These are phyloP conservation scores for Lyophyllum shimeji DNA, from an alignment of 768 basidiomycete species.

Conservation along the genomic window DNA sequence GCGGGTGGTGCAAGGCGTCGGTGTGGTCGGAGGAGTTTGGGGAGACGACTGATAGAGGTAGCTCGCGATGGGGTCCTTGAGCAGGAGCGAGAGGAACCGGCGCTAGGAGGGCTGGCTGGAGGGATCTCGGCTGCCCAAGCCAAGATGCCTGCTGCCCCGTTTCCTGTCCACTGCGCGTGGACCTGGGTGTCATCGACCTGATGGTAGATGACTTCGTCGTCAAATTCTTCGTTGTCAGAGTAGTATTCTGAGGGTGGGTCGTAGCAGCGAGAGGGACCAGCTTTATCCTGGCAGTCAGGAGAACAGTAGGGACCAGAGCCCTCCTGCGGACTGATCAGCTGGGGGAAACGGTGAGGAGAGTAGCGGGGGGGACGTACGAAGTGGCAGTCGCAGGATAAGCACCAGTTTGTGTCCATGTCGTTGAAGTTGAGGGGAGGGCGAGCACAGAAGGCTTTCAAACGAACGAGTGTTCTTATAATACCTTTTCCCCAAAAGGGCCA, in stretches of 20 bases:
- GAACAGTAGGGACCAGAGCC: conserved; percentile 54
- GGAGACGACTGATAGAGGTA: conserved; percentile 26
- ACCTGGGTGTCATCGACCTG: conserved; percentile 14
- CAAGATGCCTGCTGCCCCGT: conserved; percentile 41
- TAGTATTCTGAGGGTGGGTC: conserved; percentile 7
- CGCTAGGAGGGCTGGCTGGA: conserved; percentile 24
- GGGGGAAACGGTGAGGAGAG: conserved; percentile 17
- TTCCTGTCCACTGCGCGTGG: conserved; percentile 35
- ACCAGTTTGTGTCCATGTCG: conserved; percentile 70
- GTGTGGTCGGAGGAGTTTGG: conserved; percentile 37
- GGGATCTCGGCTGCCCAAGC: conserved; percentile 47
- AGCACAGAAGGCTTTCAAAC: background rate
- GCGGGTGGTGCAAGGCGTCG: conserved; percentile 47
- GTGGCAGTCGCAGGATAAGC: conserved; percentile 61
- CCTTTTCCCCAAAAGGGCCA: background rate
- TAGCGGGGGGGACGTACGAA: conserved; percentile 42
- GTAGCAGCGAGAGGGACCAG: conserved; percentile 25
- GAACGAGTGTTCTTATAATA: conserved; percentile 11
- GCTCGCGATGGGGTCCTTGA: conserved; percentile 4
- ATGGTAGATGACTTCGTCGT: conserved; percentile 26
- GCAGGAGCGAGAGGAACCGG: conserved; percentile 18
- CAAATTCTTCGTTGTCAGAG: conserved; percentile 19
- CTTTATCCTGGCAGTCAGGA: conserved; percentile 32
- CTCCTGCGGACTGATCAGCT: conserved; percentile 26
- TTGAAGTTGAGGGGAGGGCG: conserved; percentile 15